Percentiles rank a stretch among this genome's conserved stretches.
These are phyloP conservation scores for Populus simonii DNA, from an alignment of 345 rosid genomes.

Conservation along the genomic window DNA sequence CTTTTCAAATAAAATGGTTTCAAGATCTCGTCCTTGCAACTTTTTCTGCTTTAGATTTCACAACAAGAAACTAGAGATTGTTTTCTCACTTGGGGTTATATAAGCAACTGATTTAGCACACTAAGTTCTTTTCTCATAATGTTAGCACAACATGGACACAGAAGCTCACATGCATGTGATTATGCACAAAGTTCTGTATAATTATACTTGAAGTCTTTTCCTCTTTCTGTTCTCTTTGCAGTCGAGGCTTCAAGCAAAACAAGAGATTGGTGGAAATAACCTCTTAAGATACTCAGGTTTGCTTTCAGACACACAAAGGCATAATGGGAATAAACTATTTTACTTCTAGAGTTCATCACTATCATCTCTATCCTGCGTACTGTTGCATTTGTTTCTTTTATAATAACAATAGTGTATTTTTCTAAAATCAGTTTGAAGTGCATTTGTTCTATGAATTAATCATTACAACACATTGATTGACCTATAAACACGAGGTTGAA, in stretches of 20 bases:
- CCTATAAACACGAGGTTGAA: no score
- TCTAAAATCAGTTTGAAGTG: no score
- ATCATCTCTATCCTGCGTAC: no score
- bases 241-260: slow-evolving; percentile 77
- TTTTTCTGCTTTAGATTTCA: no score
- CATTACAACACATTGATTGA: no score
- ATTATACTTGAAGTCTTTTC: slow-evolving; percentile 1
- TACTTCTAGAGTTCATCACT: no score
- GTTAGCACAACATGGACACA: background rate
- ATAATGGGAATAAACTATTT: background rate
- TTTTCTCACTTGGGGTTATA: background rate
- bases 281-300: slow-evolving; percentile 61
- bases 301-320: background rate
- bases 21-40: no score
- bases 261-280: slow-evolving; percentile 60
- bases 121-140: background rate
- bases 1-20: no score
- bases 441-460: no score
- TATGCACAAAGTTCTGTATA: slow-evolving; percentile 3
- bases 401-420: no score
- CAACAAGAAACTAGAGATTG: background rate
- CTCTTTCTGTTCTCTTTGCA: slow-evolving; percentile 28
- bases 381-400: no score
- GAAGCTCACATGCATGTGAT: no score
- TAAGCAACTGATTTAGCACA: background rate